phyloP scores from a whole-genome alignment of 2,329 filamentous ascomycete species.

The Dendrostoma leiphaemia region DNA sequence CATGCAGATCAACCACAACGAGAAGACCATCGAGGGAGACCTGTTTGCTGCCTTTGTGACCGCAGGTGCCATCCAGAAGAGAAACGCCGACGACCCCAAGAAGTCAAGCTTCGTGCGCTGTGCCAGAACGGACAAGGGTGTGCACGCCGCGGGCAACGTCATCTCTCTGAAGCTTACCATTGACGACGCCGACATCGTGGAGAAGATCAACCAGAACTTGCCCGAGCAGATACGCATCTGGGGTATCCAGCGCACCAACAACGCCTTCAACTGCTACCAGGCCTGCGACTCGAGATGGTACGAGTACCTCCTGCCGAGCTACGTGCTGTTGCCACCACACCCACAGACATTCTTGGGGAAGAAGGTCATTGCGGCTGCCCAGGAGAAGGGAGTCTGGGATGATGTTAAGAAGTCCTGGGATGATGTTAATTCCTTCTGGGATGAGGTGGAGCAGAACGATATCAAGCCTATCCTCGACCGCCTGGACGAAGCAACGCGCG shows the following conservation, averaged over 20 bases:
- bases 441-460: slow-evolving; percentile 73
- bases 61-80: slow-evolving; percentile 91
- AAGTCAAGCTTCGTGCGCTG: slow-evolving; percentile 94
- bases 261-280: slow-evolving; percentile 92
- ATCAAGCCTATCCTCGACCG: slow-evolving; percentile 68
- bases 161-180: slow-evolving; percentile 95
- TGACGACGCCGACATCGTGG: slow-evolving; percentile 81
- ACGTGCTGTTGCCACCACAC: slow-evolving; percentile 89
- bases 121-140: slow-evolving; percentile 94
- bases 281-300: slow-evolving; percentile 95
- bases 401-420: slow-evolving; percentile 67
- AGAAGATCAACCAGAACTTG: slow-evolving; percentile 86
- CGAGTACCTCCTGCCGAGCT: slow-evolving; percentile 93
- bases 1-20: slow-evolving; percentile 81
- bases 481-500: slow-evolving; percentile 62
- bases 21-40: slow-evolving; percentile 95
- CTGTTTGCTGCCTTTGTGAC: slow-evolving; percentile 89
- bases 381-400: slow-evolving; percentile 70
- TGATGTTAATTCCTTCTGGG: slow-evolving; percentile 81
- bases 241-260: slow-evolving; percentile 87
- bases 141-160: slow-evolving; percentile 93
- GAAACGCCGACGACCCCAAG: slow-evolving; percentile 93
- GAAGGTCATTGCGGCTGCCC: slow-evolving; percentile 75
- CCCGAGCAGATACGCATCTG: slow-evolving; percentile 90
- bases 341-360: slow-evolving; percentile 82